These are phyloP conservation scores for Dactylellina sp. DNA, from an alignment of 2,329 filamentous ascomycete genomes.

Conservation along the genomic window DNA sequence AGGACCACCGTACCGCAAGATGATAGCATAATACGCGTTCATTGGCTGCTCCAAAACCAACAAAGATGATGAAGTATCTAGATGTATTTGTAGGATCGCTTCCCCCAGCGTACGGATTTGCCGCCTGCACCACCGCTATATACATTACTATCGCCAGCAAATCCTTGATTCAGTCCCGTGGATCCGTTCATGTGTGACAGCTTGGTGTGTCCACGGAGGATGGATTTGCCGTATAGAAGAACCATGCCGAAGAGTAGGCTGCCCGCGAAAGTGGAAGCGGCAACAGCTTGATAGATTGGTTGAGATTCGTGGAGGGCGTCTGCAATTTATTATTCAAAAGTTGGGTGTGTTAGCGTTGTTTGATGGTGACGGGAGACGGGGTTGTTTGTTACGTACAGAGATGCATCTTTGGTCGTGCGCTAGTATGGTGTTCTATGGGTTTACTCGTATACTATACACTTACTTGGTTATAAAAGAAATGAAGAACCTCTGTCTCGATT, in stretches of 20 bases:
- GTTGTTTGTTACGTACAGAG: background rate
- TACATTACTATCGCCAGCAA: background rate
- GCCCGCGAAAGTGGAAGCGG: background rate
- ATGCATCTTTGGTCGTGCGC: background rate
- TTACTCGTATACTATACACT: too few relatives aligned
- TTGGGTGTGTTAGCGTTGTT: too few relatives aligned
- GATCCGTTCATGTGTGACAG: background rate
- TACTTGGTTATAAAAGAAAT: too few relatives aligned
- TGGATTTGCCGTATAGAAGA: conserved; percentile 16
- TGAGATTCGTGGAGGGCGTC: background rate
- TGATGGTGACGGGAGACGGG: background rate
- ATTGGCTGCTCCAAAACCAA: too few relatives aligned
- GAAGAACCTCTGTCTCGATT: too few relatives aligned
- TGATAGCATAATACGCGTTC: too few relatives aligned
- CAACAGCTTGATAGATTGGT: background rate
- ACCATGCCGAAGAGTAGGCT: conserved; percentile 13
- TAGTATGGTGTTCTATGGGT: too few relatives aligned
- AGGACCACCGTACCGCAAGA: too few relatives aligned
- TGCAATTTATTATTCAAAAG: too few relatives aligned
- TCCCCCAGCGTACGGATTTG: conserved; percentile 45
- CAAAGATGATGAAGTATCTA: too few relatives aligned
- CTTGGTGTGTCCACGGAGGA: conserved; percentile 1
- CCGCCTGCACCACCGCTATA: too few relatives aligned
- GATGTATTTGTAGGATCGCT: conserved; percentile 13
- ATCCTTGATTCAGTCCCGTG: background rate